Evolutionary conservation across 2,329 filamentous ascomycete genomes (phyloP).

Genomic region (Ilyonectria sp.): DNA sequence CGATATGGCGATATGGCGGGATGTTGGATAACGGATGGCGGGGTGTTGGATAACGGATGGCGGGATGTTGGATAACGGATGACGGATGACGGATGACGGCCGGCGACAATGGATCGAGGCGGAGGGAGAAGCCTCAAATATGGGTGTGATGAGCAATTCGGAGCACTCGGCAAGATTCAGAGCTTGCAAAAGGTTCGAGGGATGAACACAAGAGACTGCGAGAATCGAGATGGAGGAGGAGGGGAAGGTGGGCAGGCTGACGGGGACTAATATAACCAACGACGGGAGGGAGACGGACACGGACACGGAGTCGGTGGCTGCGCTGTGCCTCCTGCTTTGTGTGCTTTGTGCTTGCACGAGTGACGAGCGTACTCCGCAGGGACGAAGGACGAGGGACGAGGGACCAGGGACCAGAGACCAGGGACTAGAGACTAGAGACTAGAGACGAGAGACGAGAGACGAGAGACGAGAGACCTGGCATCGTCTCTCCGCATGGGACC

Average conservation of each 20-base stretch:
- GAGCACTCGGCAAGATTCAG: constrained; percentile 16
- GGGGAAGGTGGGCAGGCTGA: constrained; percentile 23
- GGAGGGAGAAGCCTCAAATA: constrained; percentile 7
- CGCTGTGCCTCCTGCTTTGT: neutral
- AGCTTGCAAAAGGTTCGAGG: constrained; percentile 6
- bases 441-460: constrained; percentile 17
- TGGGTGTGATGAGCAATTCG: constrained; percentile 9
- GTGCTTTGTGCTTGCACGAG: neutral
- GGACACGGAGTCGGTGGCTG: neutral
- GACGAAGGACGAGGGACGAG: too few relatives aligned
- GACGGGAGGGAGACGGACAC: constrained; percentile 14
- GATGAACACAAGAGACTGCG: constrained; percentile 25
- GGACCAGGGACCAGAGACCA: neutral
- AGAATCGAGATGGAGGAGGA: constrained; percentile 29
- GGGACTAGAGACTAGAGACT: constrained; percentile 6
- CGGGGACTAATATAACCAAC: constrained; percentile 45
- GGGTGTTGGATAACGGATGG: neutral
- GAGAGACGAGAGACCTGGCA: constrained; percentile 25
- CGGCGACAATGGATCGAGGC: neutral
- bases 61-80: neutral
- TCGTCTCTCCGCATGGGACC: constrained; percentile 24
- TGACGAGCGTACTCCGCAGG: too few relatives aligned
- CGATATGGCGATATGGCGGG: neutral
- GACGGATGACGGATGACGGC: neutral
- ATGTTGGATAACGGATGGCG: neutral